phyloP scores from a whole-genome alignment of 2,329 filamentous ascomycete genomes.

The Fusarium sp. region DNA sequence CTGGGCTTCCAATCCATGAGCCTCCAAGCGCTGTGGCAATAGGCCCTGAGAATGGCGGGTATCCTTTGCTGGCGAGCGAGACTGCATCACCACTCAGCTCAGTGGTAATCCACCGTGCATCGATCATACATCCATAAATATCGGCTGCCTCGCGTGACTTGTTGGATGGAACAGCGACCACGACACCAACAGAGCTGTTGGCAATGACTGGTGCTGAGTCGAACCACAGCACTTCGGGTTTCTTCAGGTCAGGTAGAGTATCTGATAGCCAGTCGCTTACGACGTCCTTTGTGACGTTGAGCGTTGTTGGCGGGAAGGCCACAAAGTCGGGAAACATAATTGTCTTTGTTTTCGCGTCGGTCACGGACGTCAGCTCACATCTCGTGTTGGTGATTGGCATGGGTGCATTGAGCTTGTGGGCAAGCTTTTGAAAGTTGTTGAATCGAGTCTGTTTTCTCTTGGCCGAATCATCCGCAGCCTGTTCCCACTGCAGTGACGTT shows the following conservation, averaged over 20 bases:
- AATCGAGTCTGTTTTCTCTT: slow-evolving; percentile 14
- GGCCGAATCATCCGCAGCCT: slow-evolving; percentile 22
- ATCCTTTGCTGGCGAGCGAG: slow-evolving; percentile 22
- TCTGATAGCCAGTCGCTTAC: slow-evolving; percentile 16
- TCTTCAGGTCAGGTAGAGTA: not conserved
- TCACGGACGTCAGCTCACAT: slow-evolving; percentile 24
- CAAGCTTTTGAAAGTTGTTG: slow-evolving; percentile 21
- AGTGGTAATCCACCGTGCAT: slow-evolving; percentile 22
- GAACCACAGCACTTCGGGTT: slow-evolving; percentile 29
- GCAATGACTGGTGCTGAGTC: slow-evolving; percentile 17
- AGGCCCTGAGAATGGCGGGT: slow-evolving; percentile 19
- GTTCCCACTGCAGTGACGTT: slow-evolving; percentile 31
- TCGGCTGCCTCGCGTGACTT: slow-evolving; percentile 2
- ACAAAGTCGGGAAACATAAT: slow-evolving; percentile 25
- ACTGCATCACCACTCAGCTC: slow-evolving; percentile 28
- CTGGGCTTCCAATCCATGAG: slow-evolving; percentile 22
- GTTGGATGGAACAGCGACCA: slow-evolving; percentile 14
- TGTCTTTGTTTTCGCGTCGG: not conserved
- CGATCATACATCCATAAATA: slow-evolving; percentile 33
- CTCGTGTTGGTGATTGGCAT: slow-evolving; percentile 27
- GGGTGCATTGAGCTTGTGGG: slow-evolving; percentile 15
- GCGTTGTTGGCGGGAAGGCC: slow-evolving; percentile 1
- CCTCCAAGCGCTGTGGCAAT: slow-evolving; percentile 19
- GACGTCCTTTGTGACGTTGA: slow-evolving; percentile 7
- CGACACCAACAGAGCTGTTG: slow-evolving; percentile 15